Evolutionary conservation across 768 basidiomycete genomes (phyloP), one percentile per base, ranked within the genome.

Genomic region (Boletus edulis): DNA sequence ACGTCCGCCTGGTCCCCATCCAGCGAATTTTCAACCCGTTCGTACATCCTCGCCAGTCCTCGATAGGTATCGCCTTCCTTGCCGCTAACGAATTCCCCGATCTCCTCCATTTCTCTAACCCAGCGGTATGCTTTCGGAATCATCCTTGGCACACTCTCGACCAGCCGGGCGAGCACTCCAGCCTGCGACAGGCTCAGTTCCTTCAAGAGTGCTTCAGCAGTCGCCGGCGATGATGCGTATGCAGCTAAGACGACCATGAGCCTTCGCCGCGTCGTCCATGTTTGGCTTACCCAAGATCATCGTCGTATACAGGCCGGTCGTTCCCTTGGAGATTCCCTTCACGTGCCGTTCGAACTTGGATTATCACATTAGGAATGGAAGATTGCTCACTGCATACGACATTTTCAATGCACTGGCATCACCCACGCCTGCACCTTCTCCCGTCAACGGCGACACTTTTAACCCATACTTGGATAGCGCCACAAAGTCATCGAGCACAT

Each of bases 51-150:
- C 22, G 81, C 74, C 41, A 83, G 61, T 9, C 81, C 83, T 45
- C 73, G 64, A 62, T 82, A 79, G 6, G 78, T 76, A 22, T 76
- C 72, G 0, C 74, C 75, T 54, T 77, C 75, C 1, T 63, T 71
- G 8, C 70, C 74, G 10, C 77, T 76, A 11, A 85, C 79, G 65
- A 85, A 85, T 7, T 67, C 72, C 3, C 78, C 76, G 39, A 87
- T 84, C 66, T 86, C 85, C 49, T 80, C 72, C 84, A 84, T 85
- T 71, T 86, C 83, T 44, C 77, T 79, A 14, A 80, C 76, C 78
- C 77, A 85, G 47, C 84, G 74, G 60, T 86, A 84, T 4, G 81
- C 81, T 58, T 85, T 86, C n/a, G 78, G 81, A 18, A 82, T 67
- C 81, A 84, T 82, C 34, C 66, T 54, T 5, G 81, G 78, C 29